A percentile compares a stretch with the other conserved stretches of the same genome.
These are phyloP conservation scores for Symmetrospora coprosmae DNA, from an alignment of 768 basidiomycete species.

Conservation along the genomic window DNA sequence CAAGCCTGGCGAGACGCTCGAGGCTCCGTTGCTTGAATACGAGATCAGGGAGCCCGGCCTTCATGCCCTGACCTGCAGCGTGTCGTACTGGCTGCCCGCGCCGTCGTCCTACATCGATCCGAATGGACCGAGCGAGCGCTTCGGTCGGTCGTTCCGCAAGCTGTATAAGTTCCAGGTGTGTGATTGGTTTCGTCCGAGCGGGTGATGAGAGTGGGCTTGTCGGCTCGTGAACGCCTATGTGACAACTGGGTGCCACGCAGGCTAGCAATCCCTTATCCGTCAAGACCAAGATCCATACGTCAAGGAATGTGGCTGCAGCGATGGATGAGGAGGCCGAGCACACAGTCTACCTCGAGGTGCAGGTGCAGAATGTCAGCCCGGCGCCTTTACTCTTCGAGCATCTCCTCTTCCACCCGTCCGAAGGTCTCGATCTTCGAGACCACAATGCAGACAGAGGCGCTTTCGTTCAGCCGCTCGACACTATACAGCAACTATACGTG, in stretches of 20 bases:
- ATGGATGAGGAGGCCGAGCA: not conserved
- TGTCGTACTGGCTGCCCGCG: constrained; percentile 1
- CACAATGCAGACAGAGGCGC: not conserved
- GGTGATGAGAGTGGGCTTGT: not conserved
- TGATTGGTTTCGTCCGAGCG: too few species aligned
- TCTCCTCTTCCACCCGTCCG: not conserved
- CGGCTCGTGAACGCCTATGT: not conserved
- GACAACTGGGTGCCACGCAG: not conserved
- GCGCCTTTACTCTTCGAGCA: constrained; percentile 4
- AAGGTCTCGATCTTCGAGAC: not conserved
- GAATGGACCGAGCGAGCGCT: not conserved
- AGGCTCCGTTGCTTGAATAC: constrained; percentile 13
- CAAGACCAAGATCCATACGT: constrained; percentile 3
- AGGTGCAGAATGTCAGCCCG: constrained; percentile 4
- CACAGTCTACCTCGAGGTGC: constrained; percentile 16
- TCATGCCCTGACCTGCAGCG: constrained; percentile 11
- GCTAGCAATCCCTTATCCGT: constrained; percentile 15
- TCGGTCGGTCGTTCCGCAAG: constrained; percentile 1
- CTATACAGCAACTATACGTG: constrained; percentile 6
- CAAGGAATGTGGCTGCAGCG: not conserved
- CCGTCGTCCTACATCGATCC: not conserved
- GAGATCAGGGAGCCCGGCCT: constrained; percentile 18
- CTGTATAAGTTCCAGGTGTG: constrained; percentile 20
- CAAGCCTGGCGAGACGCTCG: constrained; percentile 4
- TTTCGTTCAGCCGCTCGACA: not conserved